Base-by-base conservation (phyloP, 2,329 filamentous ascomycete species). In the Colletotrichum sp. region DNA sequence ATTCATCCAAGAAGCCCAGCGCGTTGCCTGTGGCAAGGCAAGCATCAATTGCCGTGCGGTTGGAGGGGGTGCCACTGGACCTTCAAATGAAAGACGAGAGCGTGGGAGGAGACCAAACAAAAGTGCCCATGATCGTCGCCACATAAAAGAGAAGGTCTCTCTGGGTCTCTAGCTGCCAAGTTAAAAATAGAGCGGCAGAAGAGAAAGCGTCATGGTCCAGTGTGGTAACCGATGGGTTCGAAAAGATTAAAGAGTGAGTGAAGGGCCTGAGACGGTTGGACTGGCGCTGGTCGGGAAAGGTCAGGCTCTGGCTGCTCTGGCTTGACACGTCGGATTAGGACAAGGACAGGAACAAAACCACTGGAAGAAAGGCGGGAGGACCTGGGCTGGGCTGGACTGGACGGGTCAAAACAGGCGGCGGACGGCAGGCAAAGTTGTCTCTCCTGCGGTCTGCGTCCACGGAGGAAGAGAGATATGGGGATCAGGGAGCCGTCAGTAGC, bases 111-210 rank as follows among this genome's bases (percentile, higher is more conserved):
- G 77, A 80, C 78, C 80, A 79, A 81, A 81, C 83, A 82, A 80
- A 80, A 79, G 79, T 79, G 83, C 84, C 83, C 84, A 85, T 85
- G 84, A 79, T 84, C 80, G 79, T 79, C 79, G 77, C 80, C 78
- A 81, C 79, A 80, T 79, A 80, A 81, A 77, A 79, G 77, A 78
- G 69, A 78, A 64, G 73, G 60, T 21, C 30, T 63, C 59, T 63
- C 59, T 63, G 75, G 66, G 39, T 71, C 34, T 75, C 60, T 62
- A 39, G 71, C 44, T 75, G 65, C 72, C 71, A 57, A 36, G 66
- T 77, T 77, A 77, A 77, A 75, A 78, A 77, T 67, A 72, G 71
- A 79, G 77, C 70, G 68, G 71, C 71, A 78, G 75, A 77, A 68
- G 69, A 77, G 67, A 78, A 72, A 78, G 69, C 69, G 75, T 75